Evolutionary conservation across 1,139 yeast species (phyloP).

Genomic region (Saccharomyces hybrid): DNA sequence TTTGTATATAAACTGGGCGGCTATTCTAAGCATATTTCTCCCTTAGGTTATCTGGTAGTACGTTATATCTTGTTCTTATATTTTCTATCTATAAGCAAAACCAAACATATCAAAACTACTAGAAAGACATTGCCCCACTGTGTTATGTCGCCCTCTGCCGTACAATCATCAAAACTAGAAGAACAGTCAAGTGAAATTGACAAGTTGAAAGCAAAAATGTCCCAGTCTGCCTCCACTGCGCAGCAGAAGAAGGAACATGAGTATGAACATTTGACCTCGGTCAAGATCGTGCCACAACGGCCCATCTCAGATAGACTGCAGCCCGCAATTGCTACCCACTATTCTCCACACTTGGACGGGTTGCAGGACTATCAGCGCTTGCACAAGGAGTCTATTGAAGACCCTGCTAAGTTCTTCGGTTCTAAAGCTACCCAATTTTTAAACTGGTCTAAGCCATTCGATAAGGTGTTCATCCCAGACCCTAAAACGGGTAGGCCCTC

Average conservation of each 20-base stretch:
- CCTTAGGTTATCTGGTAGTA: background rate
- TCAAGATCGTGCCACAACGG: slow-evolving; percentile 19
- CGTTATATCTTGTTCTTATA: background rate
- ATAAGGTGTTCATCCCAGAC: slow-evolving; percentile 48
- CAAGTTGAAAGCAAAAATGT: slow-evolving; percentile 8
- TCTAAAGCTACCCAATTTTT: slow-evolving; percentile 49
- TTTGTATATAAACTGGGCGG: slow-evolving; percentile 1
- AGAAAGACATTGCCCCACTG: background rate
- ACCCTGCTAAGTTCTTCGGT: slow-evolving; percentile 61
- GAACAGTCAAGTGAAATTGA: slow-evolving; percentile 8
- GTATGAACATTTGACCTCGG: slow-evolving; percentile 27
- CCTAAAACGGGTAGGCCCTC: slow-evolving; percentile 37
- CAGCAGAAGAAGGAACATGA: slow-evolving; percentile 12
- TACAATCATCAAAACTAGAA: slow-evolving; percentile 2
- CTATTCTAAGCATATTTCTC: background rate
- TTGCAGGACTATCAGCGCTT: slow-evolving; percentile 50
- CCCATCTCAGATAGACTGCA: slow-evolving; percentile 28
- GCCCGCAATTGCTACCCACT: slow-evolving; percentile 28
- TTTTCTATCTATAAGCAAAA: background rate
- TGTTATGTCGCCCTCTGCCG: slow-evolving; percentile 10
- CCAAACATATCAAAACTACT: background rate
- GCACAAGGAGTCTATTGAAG: slow-evolving; percentile 60
- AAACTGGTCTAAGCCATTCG: slow-evolving; percentile 60
- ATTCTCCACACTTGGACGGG: slow-evolving; percentile 27
- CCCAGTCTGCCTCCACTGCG: background rate